Evolutionary conservation across 176 grass and related monocot genomes (phyloP).

Genomic region (Cocos nucifera): DNA sequence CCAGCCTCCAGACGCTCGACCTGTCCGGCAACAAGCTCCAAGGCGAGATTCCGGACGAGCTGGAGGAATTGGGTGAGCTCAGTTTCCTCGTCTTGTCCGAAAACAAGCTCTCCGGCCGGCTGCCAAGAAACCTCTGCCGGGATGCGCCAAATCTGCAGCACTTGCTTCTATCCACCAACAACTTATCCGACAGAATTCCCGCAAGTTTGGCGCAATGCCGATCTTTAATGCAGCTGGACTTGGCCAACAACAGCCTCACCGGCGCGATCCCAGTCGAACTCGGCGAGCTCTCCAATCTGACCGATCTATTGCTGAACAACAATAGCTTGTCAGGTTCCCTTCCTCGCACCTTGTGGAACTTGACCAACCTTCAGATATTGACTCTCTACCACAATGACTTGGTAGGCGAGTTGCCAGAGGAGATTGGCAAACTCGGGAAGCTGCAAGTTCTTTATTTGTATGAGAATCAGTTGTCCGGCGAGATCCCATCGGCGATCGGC

Average conservation of each 20-base stretch:
- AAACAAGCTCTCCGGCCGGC: conserved; percentile 47
- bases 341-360: conserved; percentile 51
- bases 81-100: conserved; percentile 62
- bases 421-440: conserved; percentile 40
- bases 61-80: conserved; percentile 44
- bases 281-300: conserved; percentile 53
- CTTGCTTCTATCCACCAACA: conserved; percentile 82
- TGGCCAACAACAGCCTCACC: conserved; percentile 76
- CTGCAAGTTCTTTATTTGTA: conserved; percentile 68
- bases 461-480: conserved; percentile 73
- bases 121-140: conserved; percentile 45
- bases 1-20: conserved; percentile 41
- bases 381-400: conserved; percentile 68
- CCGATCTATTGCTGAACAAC: conserved; percentile 76
- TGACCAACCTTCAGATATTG: conserved; percentile 45
- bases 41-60: conserved; percentile 43
- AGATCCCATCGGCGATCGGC: conserved; percentile 64
- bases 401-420: conserved; percentile 39
- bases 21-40: conserved; percentile 62
- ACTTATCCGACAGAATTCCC: conserved; percentile 68
- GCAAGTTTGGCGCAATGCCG: conserved; percentile 43
- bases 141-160: conserved; percentile 32
- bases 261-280: conserved; percentile 51
- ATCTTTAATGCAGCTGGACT: conserved; percentile 60
- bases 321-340: conserved; percentile 67